phyloP scores from a whole-genome alignment of 2,329 filamentous ascomycete genomes.

The Aspergillus latus region DNA sequence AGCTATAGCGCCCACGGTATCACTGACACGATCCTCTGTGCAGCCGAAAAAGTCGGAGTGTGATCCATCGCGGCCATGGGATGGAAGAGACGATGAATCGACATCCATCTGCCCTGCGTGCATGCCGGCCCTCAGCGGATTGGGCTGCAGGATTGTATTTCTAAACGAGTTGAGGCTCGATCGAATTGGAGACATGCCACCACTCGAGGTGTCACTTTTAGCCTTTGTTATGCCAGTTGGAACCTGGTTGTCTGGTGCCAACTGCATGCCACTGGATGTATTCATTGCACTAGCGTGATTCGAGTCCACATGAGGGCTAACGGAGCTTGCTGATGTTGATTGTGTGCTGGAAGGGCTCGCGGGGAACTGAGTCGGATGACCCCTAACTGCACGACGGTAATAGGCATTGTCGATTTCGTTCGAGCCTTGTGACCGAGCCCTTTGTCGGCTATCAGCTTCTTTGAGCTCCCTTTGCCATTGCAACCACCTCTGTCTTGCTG shows the following conservation, averaged over 20 bases:
- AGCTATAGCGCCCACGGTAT: conserved; percentile 94
- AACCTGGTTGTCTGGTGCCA: neutral
- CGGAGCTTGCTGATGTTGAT: neutral
- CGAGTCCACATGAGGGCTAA: neutral
- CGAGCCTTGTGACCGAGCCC: conserved; percentile 27
- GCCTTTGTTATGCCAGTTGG: neutral
- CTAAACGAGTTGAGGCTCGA: neutral
- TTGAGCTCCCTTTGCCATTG: conserved; percentile 74
- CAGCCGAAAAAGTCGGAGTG: neutral
- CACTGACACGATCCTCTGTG: conserved; percentile 67
- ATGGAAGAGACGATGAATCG: neutral
- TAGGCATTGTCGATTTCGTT: conserved; percentile 23
- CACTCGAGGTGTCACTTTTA: neutral
- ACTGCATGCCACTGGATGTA: neutral
- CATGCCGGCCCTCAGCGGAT: neutral
- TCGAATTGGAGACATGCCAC: neutral
- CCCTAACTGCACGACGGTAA: conserved; percentile 25
- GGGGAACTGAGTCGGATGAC: conserved; percentile 25
- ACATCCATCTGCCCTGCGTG: conserved; percentile 4
- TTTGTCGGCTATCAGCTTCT: conserved; percentile 55
- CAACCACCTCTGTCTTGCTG: conserved; percentile 73
- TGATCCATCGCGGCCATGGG: conserved; percentile 1
- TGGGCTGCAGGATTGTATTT: conserved; percentile 2
- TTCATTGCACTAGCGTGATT: neutral
- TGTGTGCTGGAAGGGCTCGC: conserved; percentile 20